These are phyloP conservation scores for Rhodomyrtus tomentosa DNA, from an alignment of 345 rosid genomes.

Conservation along the genomic window DNA sequence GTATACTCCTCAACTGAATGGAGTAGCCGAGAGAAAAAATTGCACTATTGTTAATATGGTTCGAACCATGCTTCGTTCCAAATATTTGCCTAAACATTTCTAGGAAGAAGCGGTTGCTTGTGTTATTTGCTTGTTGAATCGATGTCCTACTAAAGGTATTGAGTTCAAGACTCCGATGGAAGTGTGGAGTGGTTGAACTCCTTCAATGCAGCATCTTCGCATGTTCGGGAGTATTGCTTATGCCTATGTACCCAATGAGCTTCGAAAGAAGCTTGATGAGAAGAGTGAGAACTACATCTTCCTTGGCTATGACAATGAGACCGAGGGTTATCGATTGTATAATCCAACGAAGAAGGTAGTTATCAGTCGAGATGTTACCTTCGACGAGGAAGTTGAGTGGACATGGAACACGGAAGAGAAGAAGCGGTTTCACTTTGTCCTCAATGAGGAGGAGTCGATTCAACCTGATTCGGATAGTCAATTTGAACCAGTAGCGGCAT, in stretches of 20 bases:
- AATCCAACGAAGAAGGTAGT: neutral
- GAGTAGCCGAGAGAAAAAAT: neutral
- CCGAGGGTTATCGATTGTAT: neutral
- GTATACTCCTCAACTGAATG: slow-evolving; percentile 1
- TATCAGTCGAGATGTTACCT: neutral
- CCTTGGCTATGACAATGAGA: neutral
- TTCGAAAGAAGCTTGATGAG: too few relatives aligned
- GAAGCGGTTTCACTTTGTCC: too few relatives aligned
- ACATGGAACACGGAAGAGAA: too few relatives aligned
- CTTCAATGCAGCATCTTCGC: neutral
- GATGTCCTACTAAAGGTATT: neutral
- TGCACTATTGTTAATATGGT: neutral
- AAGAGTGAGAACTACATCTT: too few relatives aligned
- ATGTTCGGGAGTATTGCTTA: neutral
- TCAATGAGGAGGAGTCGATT: too few relatives aligned
- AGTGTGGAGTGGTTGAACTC: neutral
- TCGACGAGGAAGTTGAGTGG: neutral
- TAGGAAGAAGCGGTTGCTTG: neutral
- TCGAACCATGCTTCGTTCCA: neutral
- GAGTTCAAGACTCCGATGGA: neutral
- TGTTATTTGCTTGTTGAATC: neutral
- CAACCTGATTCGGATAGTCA: too few relatives aligned
- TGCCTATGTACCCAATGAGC: too few relatives aligned
- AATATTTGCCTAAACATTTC: neutral
- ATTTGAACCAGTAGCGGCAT: too few relatives aligned